Base-by-base conservation (phyloP, 805 yeast species). In the Kuraishia ogatae region DNA sequence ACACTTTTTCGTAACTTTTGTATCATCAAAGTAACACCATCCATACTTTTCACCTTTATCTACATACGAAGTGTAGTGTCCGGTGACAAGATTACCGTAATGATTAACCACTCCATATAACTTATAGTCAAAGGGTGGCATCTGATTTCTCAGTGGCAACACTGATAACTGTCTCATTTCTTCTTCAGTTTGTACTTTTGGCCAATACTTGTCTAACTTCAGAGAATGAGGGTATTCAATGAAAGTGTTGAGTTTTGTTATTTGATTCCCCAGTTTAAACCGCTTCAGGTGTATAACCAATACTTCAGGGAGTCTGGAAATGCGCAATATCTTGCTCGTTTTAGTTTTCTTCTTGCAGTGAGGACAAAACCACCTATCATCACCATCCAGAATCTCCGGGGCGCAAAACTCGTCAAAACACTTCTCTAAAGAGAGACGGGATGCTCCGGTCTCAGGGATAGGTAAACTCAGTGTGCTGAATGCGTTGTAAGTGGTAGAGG, bases 1-100 rank as follows among this genome's bases (percentile, higher is more conserved):
- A 55, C 82, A 79, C 48, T 79, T 75, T 54, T 73, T 78, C 26
- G 80, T 73, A n/a, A 86, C 84, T 55, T 77, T 79, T 0, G 88
- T 78, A 67, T 91, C 97, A 67, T 91, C 97, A 67, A 85, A 91
- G 58, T 83, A 81, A 62, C 88, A 83, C 97, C 97, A 91, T 1
- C 84, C 86, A 55, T 73, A 72, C 47, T 64, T 69, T 21, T 67
- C 66, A 24, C 83, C 83, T 62, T 89, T 89, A 64, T 82, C 72
- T 3, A 89, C 93, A 64, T 76, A 88, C 0, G 96, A 73, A 0
- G 97, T 92, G 68, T 92, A 92, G 68, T 92, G 97, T 0, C 97
- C 97, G 8, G 92, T 87, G 48, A 84, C 80, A 46, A 92, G 74
- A 47, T 87, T 83, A 13, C 97, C 97, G 58, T 72, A 83, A 68